Percentiles rank a stretch among this genome's conserved stretches.
These are phyloP conservation scores for Calonectria pteridis DNA, from an alignment of 2,329 filamentous ascomycete genomes.

Conservation along the genomic window DNA sequence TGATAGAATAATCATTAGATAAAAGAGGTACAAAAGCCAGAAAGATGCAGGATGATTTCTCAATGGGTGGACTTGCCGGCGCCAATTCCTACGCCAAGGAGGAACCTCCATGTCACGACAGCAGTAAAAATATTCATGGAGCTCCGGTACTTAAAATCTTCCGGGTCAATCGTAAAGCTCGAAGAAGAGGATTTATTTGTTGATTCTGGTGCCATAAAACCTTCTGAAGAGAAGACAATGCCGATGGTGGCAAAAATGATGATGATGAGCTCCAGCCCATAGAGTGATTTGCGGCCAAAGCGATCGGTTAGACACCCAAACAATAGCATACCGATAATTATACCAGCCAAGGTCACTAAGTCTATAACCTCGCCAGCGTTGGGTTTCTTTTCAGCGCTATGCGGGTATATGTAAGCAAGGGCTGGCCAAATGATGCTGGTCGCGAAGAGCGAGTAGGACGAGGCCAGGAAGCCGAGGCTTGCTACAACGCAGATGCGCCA, in stretches of 20 bases:
- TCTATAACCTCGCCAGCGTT: constrained; percentile 34
- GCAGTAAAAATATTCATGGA: constrained; percentile 13
- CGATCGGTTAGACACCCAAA: constrained; percentile 43
- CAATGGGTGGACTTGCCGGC: constrained; percentile 36
- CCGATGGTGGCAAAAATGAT: constrained; percentile 41
- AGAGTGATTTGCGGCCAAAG: constrained; percentile 40
- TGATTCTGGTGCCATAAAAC: constrained; percentile 17
- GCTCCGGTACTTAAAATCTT: neutral
- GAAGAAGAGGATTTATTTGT: neutral
- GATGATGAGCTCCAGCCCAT: constrained; percentile 43
- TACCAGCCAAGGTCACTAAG: constrained; percentile 38
- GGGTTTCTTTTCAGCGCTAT: constrained; percentile 14
- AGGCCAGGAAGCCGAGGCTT: constrained; percentile 45
- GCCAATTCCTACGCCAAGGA: constrained; percentile 41
- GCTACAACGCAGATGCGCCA: constrained; percentile 43
- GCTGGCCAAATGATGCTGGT: constrained; percentile 45
- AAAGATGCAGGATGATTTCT: neutral
- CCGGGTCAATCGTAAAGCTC: neutral
- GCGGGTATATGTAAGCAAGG: constrained; percentile 43
- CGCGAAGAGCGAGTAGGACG: constrained; percentile 47
- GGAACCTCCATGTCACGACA: constrained; percentile 8
- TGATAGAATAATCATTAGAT: constrained; percentile 20
- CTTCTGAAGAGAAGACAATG: constrained; percentile 30
- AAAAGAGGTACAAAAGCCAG: neutral
- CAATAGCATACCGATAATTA: constrained; percentile 37